Evolutionary conservation across 2,329 filamentous ascomycete genomes (phyloP).

Genomic region (Microdochium paspali): DNA sequence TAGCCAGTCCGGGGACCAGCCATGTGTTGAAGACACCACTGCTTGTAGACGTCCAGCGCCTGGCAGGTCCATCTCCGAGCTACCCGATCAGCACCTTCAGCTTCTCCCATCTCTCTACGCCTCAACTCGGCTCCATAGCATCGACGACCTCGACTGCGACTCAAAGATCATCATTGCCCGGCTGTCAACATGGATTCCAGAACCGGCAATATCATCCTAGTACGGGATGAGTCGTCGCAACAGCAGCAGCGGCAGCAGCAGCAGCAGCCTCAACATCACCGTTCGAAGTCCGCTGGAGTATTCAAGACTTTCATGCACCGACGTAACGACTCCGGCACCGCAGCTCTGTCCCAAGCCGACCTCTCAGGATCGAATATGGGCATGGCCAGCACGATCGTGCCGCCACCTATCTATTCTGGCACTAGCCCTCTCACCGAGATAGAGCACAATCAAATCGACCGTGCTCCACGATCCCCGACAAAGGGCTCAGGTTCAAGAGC

Average conservation of each 20-base stretch:
- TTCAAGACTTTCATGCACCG: constrained; percentile 40
- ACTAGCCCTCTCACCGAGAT: constrained; percentile 44
- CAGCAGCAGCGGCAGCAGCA: constrained; percentile 10
- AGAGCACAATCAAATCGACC: constrained; percentile 38
- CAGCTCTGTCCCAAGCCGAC: constrained; percentile 19
- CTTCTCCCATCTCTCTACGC: no score
- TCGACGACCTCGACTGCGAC: constrained; percentile 5
- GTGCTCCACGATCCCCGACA: constrained; percentile 14
- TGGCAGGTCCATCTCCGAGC: background rate
- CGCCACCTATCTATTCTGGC: constrained; percentile 24
- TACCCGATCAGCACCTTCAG: no score
- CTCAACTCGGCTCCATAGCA: constrained; percentile 3
- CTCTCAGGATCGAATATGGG: constrained; percentile 10
- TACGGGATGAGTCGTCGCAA: background rate
- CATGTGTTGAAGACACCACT: background rate
- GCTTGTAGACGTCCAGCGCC: background rate
- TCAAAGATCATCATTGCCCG: background rate
- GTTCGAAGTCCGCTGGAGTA: constrained; percentile 36
- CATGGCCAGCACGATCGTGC: constrained; percentile 14
- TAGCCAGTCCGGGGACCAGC: background rate
- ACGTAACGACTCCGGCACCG: constrained; percentile 34
- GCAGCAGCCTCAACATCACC: constrained; percentile 19
- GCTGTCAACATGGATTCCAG: background rate
- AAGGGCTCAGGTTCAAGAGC: constrained; percentile 9
- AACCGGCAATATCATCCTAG: background rate